Base-by-base conservation (phyloP, 805 yeast genomes). In the Metschnikowia corniflorae region DNA sequence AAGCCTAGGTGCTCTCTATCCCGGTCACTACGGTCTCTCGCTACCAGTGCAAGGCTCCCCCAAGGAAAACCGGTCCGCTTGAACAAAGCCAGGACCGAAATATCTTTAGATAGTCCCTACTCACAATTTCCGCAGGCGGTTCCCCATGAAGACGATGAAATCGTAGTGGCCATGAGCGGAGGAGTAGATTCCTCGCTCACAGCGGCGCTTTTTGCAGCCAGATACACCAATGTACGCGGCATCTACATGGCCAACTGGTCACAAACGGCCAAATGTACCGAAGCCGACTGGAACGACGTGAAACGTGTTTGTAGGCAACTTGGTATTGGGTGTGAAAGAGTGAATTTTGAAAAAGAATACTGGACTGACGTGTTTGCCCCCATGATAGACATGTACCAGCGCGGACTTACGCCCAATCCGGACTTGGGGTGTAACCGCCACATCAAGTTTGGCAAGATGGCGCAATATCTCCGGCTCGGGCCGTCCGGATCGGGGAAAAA, bases 161-260 rank as follows among this genome's bases (percentile, higher is more conserved):
- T 91, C 16, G 63, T 84, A 15, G 77, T 93, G 5, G 96, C 97
- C 6, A 86, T 93, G 96, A 86, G 96, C 1, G 85, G 95, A 0
- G 98, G 98, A 0, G 97, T 93, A 1, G 98, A 93, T 59, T 89
- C 97, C 0, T 82, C 96, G 1, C 87, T 89, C 1, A 76, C 84
- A 3, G 97, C 97, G 0, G 78, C 84, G 0, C 38, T 85, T 42
- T 79, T 70, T 47, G 66, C 86, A 6, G 60, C 67, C n/a, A 54
- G 63, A 22, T 76, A 71, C 47, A 63, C 65, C 3, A 77, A 83
- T 30, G 93, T 85, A 2, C 60, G 71, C 29, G 98, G 97, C 0
- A 70, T 93, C 2, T 91, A 85, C 60, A 93, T 93, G 97, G 84
- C 87, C 26, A 93, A 93, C 62, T 93, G 97, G 97, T 69, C 78